Evolutionary conservation across 306 rosid species (phyloP).

Genomic region (Albizia julibrissin): DNA sequence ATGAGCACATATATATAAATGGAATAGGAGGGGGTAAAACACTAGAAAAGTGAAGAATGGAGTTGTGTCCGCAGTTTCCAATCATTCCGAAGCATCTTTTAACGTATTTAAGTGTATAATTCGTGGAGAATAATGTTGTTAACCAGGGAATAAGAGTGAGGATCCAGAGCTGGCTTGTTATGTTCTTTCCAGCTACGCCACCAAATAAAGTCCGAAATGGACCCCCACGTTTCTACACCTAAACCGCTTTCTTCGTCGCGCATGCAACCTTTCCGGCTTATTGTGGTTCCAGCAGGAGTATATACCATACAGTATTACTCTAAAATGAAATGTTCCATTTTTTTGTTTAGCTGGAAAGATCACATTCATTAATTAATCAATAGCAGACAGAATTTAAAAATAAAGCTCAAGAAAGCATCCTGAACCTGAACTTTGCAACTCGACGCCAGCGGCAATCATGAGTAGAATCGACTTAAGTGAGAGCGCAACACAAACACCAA

Average conservation of each 20-base stretch:
- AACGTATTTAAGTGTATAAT: neutral
- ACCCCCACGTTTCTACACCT: neutral
- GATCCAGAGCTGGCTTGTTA: neutral
- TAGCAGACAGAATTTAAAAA: neutral
- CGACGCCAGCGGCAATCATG: neutral
- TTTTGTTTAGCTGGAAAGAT: neutral
- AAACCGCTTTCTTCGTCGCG: neutral
- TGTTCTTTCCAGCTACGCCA: neutral
- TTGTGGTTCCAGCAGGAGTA: neutral
- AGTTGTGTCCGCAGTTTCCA: neutral
- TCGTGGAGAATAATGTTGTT: neutral
- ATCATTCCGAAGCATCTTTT: neutral
- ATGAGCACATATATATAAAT: neutral
- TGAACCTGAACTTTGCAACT: neutral
- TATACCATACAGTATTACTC: neutral
- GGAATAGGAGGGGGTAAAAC: neutral
- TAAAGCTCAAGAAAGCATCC: neutral
- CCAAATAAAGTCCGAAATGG: no score
- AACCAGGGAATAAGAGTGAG: neutral
- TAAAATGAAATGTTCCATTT: neutral
- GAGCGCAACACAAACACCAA: neutral
- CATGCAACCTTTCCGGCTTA: neutral
- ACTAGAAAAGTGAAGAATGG: no score
- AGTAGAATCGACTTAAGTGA: neutral
- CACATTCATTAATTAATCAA: neutral